Base-by-base conservation (phyloP, 441 rosid species). In the Arabidopsis hybrid region DNA sequence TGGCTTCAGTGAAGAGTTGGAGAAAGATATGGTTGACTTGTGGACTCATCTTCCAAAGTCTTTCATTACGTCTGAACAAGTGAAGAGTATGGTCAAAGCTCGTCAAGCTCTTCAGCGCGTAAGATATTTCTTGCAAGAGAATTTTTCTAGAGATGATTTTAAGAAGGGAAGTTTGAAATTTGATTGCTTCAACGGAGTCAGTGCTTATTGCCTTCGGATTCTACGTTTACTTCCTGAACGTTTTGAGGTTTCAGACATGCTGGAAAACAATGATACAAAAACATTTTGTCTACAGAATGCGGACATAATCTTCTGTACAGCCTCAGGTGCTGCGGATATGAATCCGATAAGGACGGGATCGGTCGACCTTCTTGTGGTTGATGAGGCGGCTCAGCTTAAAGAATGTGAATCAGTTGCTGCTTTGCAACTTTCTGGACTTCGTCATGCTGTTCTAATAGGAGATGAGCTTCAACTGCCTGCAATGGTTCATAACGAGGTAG, bases 391-490 rank as follows among this genome's bases (percentile, higher is more conserved):
- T 65, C 71, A 73, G 26, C 69, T 72, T 8, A 72, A 72, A 21
- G 63, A 63, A 1, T 71, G 68, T 50, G 75, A 71, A 8, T 71
- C 69, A 9, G 64, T 64, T 45, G 58, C 59, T 35, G 50, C 77
- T 3, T 56, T 87, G 29, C 86, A 82, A 35, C 81, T 87, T 40
- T 39, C 67, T 0, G 85, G 88, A 7, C 43, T 87, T 1, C 66
- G 70, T 6, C 85, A 81, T 40, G 86, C 83, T 1, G 14, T 85
- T 72, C 83, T 88, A 0, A 51, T 85, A 13, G 89, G 88, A 7
- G 89, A 84, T 55, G 84, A 88, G 63, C 14, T 42, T 42, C 91
- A 87, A 39, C 56, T 85, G 49, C 84, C 87, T 0, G 82, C 91
- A 7, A 59, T 85, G 83, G 86, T 83, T 36, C 60, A 78, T 2